Evolutionary conservation across 2,329 filamentous ascomycete species (phyloP).

Genomic region (Microascus cirrosus): DNA sequence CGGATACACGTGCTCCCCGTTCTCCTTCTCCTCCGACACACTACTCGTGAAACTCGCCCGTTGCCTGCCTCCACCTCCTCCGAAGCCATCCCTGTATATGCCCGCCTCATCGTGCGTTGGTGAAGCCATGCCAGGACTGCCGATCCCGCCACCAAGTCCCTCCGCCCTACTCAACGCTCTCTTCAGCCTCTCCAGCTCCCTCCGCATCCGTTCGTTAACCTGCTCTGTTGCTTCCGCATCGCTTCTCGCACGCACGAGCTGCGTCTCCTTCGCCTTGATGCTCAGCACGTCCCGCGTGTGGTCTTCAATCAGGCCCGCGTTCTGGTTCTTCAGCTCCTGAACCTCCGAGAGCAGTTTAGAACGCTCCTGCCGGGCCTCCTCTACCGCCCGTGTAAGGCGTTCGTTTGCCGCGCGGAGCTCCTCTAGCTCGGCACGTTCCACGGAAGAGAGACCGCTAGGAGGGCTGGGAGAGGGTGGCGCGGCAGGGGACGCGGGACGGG

Average conservation of each 20-base stretch:
- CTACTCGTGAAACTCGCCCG: slow-evolving; percentile 54
- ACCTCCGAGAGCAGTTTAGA: slow-evolving; percentile 76
- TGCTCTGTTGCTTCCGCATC: slow-evolving; percentile 85
- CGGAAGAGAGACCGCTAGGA: slow-evolving; percentile 55
- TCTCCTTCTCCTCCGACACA: slow-evolving; percentile 69
- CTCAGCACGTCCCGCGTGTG: slow-evolving; percentile 91
- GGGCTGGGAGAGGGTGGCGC: slow-evolving; percentile 30
- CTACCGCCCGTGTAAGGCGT: slow-evolving; percentile 58
- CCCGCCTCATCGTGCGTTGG: slow-evolving; percentile 47
- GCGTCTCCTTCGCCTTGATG: slow-evolving; percentile 97
- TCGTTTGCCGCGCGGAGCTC: slow-evolving; percentile 80
- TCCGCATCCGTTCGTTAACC: slow-evolving; percentile 69
- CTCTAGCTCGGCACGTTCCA: slow-evolving; percentile 88
- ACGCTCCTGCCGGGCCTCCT: slow-evolving; percentile 74
- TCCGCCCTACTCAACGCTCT: slow-evolving; percentile 62
- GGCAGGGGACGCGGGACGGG: slow-evolving; percentile 31
- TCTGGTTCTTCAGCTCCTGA: slow-evolving; percentile 91
- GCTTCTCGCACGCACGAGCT: slow-evolving; percentile 80
- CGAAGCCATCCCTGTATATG: slow-evolving; percentile 42
- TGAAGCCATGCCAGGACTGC: slow-evolving; percentile 33
- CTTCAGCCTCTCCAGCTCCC: slow-evolving; percentile 89
- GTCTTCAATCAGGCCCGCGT: slow-evolving; percentile 92
- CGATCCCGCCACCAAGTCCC: slow-evolving; percentile 29
- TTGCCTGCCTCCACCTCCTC: slow-evolving; percentile 26
- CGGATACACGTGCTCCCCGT: slow-evolving; percentile 39